Conservation (phyloP, 192 early-diverging fungal species). For the Paraglomus brasilianum region DNA sequence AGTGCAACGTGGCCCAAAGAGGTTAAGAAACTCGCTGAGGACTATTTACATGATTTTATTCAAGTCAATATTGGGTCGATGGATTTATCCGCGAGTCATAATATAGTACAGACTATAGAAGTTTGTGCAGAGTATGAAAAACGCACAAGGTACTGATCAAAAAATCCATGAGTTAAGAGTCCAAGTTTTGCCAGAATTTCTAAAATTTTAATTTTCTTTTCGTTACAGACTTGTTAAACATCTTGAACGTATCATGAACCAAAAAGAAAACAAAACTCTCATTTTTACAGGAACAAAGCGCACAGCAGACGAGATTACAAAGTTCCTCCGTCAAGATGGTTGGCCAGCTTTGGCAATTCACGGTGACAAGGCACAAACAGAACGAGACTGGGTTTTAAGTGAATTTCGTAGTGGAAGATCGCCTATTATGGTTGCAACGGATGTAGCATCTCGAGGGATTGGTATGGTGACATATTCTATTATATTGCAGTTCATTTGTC, state of each 20-base stretch:
- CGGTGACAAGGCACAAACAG: slow-evolving; percentile 93
- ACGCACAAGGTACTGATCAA: slow-evolving; percentile 58
- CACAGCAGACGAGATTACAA: slow-evolving; percentile 86
- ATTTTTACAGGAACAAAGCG: slow-evolving; percentile 97
- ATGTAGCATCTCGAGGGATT: slow-evolving; percentile 94
- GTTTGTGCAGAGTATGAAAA: slow-evolving; percentile 87
- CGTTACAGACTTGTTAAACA: slow-evolving; percentile 64
- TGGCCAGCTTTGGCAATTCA: slow-evolving; percentile 94
- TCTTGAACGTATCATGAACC: slow-evolving; percentile 80
- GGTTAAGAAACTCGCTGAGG: slow-evolving; percentile 86
- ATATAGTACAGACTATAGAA: slow-evolving; percentile 90
- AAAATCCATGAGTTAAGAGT: neutral
- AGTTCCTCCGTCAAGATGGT: slow-evolving; percentile 82
- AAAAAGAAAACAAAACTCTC: slow-evolving; percentile 85
- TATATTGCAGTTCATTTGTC: slow-evolving; percentile 12
- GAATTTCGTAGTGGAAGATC: slow-evolving; percentile 86
- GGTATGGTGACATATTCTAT: slow-evolving; percentile 60
- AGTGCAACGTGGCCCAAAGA: slow-evolving; percentile 99
- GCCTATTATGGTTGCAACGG: slow-evolving; percentile 98
- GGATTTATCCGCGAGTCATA: slow-evolving; percentile 89
- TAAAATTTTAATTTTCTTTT: neutral
- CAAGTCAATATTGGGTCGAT: slow-evolving; percentile 96
- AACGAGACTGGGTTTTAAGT: slow-evolving; percentile 94
- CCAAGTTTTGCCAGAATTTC: neutral
- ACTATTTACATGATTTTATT: slow-evolving; percentile 91